Conservation (phyloP, 2,329 filamentous ascomycete species). For the Aphanocladium album region DNA sequence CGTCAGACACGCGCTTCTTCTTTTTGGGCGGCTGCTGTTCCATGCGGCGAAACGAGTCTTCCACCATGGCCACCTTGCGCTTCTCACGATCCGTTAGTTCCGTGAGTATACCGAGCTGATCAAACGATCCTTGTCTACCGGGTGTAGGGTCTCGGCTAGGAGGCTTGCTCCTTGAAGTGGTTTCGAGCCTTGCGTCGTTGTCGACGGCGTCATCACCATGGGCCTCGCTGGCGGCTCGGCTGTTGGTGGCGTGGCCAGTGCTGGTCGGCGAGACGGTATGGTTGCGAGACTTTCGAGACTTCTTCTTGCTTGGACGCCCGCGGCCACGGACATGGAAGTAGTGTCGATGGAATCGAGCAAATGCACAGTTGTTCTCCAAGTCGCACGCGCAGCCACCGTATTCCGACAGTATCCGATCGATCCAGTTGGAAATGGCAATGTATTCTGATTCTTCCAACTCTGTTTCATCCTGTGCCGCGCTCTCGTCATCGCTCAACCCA, state of each 20-base stretch:
- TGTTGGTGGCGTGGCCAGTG: conserved; percentile 57
- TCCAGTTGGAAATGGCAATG: conserved; percentile 56
- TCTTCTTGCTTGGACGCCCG: conserved; percentile 41
- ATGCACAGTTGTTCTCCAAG: conserved; percentile 56
- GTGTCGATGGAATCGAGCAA: conserved; percentile 57
- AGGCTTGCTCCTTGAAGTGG: conserved; percentile 56
- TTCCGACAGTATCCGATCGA: conserved; percentile 66
- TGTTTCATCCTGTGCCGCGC: conserved; percentile 42
- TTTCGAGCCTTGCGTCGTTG: conserved; percentile 42
- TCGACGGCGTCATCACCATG: conserved; percentile 51
- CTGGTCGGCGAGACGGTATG: conserved; percentile 57
- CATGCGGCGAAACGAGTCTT: conserved; percentile 59
- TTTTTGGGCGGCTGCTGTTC: conserved; percentile 54
- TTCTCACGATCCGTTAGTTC: conserved; percentile 63
- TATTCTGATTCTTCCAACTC: conserved; percentile 58
- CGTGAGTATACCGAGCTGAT: conserved; percentile 55
- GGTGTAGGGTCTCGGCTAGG: conserved; percentile 63
- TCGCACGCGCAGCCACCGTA: conserved; percentile 77
- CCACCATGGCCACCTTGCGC: conserved; percentile 60
- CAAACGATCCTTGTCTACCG: conserved; percentile 52
- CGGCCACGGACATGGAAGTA: conserved; percentile 45
- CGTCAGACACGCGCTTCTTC: conserved; percentile 59
- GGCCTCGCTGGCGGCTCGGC: conserved; percentile 59
- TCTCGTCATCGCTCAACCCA: conserved; percentile 58
- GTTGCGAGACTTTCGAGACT: conserved; percentile 49